A percentile compares a stretch with the other conserved stretches of the same genome.
phyloP scores from a whole-genome alignment of 495 filamentous ascomycete species.

The Ramalina intermedia region DNA sequence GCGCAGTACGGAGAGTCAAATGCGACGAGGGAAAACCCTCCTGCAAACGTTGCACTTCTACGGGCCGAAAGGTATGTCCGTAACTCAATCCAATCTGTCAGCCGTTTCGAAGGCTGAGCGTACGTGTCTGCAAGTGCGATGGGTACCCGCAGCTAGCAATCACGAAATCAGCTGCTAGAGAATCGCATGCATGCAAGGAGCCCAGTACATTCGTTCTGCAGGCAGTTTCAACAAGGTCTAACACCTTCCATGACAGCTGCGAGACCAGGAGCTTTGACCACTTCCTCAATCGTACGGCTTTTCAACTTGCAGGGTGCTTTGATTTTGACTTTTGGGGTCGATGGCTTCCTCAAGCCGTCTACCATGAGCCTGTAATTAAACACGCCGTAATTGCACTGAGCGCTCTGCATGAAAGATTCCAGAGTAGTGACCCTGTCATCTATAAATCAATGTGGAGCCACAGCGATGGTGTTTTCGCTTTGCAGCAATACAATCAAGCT shows the following conservation, averaged over 20 bases:
- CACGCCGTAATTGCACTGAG: constrained; percentile 53
- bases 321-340: constrained; percentile 46
- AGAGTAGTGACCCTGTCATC: constrained; percentile 18
- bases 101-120: too few relatives aligned
- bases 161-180: background rate
- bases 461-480: constrained; percentile 21
- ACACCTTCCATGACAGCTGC: background rate
- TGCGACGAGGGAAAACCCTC: constrained; percentile 41
- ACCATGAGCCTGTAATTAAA: constrained; percentile 44
- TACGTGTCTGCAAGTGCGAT: background rate
- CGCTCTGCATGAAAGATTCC: constrained; percentile 46
- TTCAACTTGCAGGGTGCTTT: constrained; percentile 47
- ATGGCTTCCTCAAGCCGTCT: constrained; percentile 41
- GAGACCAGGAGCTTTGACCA: constrained; percentile 48
- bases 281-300: constrained; percentile 40
- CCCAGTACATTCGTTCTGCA: background rate
- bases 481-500: constrained; percentile 40
- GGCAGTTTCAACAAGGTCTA: background rate
- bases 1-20: constrained; percentile 34
- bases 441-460: constrained; percentile 2
- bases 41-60: constrained; percentile 31
- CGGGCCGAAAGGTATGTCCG: constrained; percentile 26
- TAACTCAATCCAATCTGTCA: too few relatives aligned
- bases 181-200: background rate
- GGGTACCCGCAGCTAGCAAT: background rate